Base-by-base conservation (phyloP, 306 rosid species). In the Abrus pulchellus region DNA sequence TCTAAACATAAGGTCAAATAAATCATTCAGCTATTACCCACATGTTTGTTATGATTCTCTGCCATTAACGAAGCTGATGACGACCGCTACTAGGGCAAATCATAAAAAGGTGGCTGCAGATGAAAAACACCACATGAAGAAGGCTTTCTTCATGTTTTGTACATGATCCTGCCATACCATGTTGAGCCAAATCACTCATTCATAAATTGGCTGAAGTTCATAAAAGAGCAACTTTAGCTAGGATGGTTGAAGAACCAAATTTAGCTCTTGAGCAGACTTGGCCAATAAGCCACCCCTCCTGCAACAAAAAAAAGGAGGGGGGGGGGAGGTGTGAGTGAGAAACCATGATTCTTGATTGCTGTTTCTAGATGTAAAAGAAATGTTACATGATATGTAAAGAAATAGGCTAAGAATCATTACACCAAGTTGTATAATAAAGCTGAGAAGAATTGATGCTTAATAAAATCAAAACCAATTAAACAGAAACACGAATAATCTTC, bases 251-350 rank as follows among this genome's bases (percentile, higher is more conserved):
- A 93, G 93, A 81, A 93, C 86, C 64, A 91, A 73, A 83, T 77
- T 93, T 80, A 93, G 83, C 78, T 93, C 97, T 57, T 33, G 87
- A 5, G 97, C 90, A 79, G 88, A 80, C 86, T 77, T 90, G 28
- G 90, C 97, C 72, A 93, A 71, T 48, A 87, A 54, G 82, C 91
- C 94, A 43, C 97, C 94, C 75, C 83, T 87, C 89, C 97, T 93
- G 86, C 84, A 87, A 47, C 6, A 57, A 38, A 50, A 80, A 49
- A 5, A 1, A 29, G 12, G 3, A 2, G 12, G 12, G 32, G 12
- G 3, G 3, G 12, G 12, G 32, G n/a, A n/a, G n/a, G n/a, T n/a
- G n/a, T n/a, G n/a, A 72, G 38, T 2, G 45, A 29, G 29, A 81
- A 59, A 20, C 12, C 34, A 0, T 68, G 69, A 69, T n/a, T 70